Base-by-base conservation (phyloP, 139 green algal species). In the Volvox reticuliferus region DNA sequence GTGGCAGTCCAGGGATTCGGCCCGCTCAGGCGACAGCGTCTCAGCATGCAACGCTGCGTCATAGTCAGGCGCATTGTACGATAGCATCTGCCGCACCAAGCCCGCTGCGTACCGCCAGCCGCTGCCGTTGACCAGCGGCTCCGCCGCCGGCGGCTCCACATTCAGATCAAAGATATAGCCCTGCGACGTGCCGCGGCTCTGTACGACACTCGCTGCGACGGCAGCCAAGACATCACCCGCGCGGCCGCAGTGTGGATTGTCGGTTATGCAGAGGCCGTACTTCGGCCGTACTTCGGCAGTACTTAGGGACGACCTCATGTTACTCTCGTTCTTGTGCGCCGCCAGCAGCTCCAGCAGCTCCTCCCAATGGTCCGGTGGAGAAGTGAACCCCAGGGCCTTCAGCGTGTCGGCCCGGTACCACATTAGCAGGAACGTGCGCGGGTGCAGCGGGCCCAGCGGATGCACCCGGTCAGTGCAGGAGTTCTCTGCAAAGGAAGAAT, bases 261-360 rank as follows among this genome's bases (percentile, higher is more conserved):
- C 62, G 20, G 82, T 88, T 65, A 88, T 79, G 82, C 82, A 88
- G 13, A 88, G 63, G n/a, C 82, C 82, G 65, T 88, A 79, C 33
- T 24, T 35, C 12, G 82, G 82, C 21, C 82, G 65, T 88, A 79
- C 33, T 24, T 35, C 12, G 82, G 82, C 21, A n/a, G n/a, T n/a
- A n/a, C n/a, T n/a, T n/a, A 88, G 65, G 30, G 21, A 63, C 6
- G 22, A 28, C 61, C 50, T 13, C 30, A 9, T 18, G n/a, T 24
- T 35, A 1, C 32, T 35, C 75, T 67, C 85, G 0, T 26, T 68
- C 44, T 69, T 44, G 44, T 89, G 67, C 67, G 67, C 12, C 67
- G 67, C 22, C 67, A 26, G 85, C n/a, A 71, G 37, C 28, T 55
- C 6, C 32, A 89, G 85, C 69, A 82, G 37, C 44, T 20, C 28